Percentiles rank a stretch among this genome's conserved stretches.
Evolutionary conservation across 2,329 filamentous ascomycete genomes (phyloP).

Genomic region (Calonectria henricotiae): DNA sequence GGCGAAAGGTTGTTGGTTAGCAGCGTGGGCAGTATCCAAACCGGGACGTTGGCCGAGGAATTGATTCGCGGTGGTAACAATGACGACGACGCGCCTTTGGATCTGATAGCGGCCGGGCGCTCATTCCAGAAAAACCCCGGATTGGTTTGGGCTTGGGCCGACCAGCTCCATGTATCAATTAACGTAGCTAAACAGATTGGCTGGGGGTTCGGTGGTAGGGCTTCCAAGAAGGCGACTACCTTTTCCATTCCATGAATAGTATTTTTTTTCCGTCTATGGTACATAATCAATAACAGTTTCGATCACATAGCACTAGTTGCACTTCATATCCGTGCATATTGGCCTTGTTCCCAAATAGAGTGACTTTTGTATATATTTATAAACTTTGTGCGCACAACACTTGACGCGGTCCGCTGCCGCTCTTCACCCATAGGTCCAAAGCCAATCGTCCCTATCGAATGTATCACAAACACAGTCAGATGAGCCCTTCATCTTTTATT

Average conservation of each 20-base stretch:
- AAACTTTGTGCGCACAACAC: no score
- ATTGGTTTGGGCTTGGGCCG: constrained; percentile 70
- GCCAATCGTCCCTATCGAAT: no score
- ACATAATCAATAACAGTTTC: not conserved
- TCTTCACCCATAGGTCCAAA: no score
- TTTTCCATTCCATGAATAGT: not conserved
- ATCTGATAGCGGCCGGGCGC: constrained; percentile 68
- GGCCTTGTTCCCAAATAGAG: no score
- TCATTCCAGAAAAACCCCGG: constrained; percentile 74
- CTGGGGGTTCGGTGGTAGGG: constrained; percentile 69
- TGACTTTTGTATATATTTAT: no score
- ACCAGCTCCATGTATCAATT: constrained; percentile 67
- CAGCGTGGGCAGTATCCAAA: constrained; percentile 67
- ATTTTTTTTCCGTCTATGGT: not conserved
- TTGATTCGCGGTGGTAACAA: constrained; percentile 59
- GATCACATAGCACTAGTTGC: not conserved
- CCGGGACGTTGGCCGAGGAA: constrained; percentile 64
- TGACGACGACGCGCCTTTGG: constrained; percentile 62
- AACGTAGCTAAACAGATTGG: constrained; percentile 69
- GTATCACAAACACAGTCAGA: no score
- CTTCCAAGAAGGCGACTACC: constrained; percentile 36
- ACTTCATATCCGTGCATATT: no score
- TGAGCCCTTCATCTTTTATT: no score
- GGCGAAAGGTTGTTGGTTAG: constrained; percentile 70
- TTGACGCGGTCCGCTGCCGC: no score